Base-by-base conservation (phyloP, 352 stramenopile species). In the Globisporangium radiosum region DNA sequence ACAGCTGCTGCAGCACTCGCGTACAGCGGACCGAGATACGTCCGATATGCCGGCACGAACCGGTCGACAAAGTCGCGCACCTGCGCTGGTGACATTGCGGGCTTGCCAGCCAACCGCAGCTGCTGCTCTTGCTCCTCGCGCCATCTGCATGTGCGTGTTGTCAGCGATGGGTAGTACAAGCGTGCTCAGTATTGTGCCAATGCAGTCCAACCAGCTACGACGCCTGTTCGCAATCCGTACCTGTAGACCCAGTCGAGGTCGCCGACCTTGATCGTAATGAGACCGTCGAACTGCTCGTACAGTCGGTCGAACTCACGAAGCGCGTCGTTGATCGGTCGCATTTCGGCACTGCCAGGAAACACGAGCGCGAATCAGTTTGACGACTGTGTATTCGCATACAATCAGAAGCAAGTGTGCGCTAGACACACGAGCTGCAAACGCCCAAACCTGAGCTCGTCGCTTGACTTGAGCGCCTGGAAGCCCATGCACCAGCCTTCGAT, bases 401-500 rank as follows among this genome's bases (percentile, higher is more conserved):
- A 19, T 17, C n/a, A 38, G 33, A 25, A 52, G 17, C 43, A 14
- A 47, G 36, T 37, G 40, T 11, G 25, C 25, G 25, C 25, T 33
- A 33, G 25, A 33, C 25, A 33, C 25, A 33, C 25, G 25, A 3
- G 2, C 25, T 33, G 25, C 25, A 33, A 43, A 8, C 19, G 44
- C 13, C 13, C 57, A 40, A 47, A 82, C 75, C 75, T 81, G 17
- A 85, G 55, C 33, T 71, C 52, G 9, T 63, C 19, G 36, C 61
- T 70, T 13, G 56, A 67, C 5, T 77, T 58, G 1, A 85, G 60
- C 1, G 87, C 72, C 63, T 86, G 71, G 59, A 95, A 94, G 15
- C 84, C 84, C 63, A 93, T 78, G 62, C 80, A 94, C 87, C 87
- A 95, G 25, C 87, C 87, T 64, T 95, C 87, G 39, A 95, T 75